Conservation (phyloP, 768 basidiomycete species). For the Xanthoconium purpureum region DNA sequence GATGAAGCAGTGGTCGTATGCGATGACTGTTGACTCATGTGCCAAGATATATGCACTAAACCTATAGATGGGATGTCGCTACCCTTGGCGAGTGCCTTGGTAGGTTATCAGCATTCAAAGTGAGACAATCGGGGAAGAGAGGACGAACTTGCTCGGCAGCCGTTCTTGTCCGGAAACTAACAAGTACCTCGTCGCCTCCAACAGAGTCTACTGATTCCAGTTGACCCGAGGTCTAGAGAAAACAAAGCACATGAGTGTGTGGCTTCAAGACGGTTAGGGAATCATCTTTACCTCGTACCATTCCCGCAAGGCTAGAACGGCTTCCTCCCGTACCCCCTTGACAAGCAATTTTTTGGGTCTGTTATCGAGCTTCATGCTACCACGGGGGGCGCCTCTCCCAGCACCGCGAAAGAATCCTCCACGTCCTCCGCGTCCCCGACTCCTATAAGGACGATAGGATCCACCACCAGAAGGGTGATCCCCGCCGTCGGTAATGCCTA, state of each 20-base stretch:
- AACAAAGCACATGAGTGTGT: constrained; percentile 5
- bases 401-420: constrained; percentile 59
- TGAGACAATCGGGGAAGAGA: background rate
- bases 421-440: constrained; percentile 56
- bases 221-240: constrained; percentile 58
- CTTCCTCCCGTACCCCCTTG: constrained; percentile 59
- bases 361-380: constrained; percentile 88
- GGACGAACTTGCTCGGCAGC: constrained; percentile 74
- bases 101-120: constrained; percentile 10
- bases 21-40: constrained; percentile 35
- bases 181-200: constrained; percentile 58
- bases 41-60: constrained; percentile 66
- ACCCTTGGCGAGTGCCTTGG: constrained; percentile 72
- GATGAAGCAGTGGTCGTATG: constrained; percentile 19
- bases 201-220: constrained; percentile 59
- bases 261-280: background rate
- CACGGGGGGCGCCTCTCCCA: constrained; percentile 63
- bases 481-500: constrained; percentile 60
- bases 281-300: constrained; percentile 71
- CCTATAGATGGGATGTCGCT: constrained; percentile 63
- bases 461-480: constrained; percentile 34
- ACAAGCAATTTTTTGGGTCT: constrained; percentile 78
- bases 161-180: constrained; percentile 67
- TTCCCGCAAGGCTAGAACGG: constrained; percentile 61
- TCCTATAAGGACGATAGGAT: constrained; percentile 66